Evolutionary conservation across 139 green algal species (phyloP).

Genomic region (Coelastrella sp.): DNA sequence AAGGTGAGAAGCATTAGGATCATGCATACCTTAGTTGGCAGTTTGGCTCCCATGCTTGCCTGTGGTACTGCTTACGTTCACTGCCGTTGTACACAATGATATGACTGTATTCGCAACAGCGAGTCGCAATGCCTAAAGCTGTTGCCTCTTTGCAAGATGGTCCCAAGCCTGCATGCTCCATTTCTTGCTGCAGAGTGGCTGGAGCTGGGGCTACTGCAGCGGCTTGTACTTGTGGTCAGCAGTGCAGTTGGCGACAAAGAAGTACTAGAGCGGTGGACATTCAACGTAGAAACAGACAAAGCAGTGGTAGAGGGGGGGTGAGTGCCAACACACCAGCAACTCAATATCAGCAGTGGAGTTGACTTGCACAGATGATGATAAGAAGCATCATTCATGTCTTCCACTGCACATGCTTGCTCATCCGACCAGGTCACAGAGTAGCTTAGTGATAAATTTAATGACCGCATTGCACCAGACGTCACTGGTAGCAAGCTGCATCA

Average conservation of each 20-base stretch:
- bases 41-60: not conserved
- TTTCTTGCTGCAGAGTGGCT: slow-evolving; percentile 84
- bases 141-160: not conserved
- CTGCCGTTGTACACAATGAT: too few relatives aligned
- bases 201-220: slow-evolving; percentile 82
- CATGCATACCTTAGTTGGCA: not conserved
- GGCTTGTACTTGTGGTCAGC: slow-evolving; percentile 93
- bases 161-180: not conserved
- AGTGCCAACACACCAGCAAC: not conserved
- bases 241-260: slow-evolving; percentile 66
- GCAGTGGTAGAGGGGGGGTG: slow-evolving; percentile 8
- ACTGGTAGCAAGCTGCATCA: too few relatives aligned
- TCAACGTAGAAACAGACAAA: slow-evolving; percentile 89
- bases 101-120: too few relatives aligned
- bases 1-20: slow-evolving; percentile 43
- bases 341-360: too few relatives aligned
- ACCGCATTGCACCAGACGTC: too few relatives aligned
- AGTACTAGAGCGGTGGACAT: slow-evolving; percentile 96
- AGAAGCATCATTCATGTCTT: too few relatives aligned
- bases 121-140: not conserved
- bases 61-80: not conserved
- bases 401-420: too few relatives aligned
- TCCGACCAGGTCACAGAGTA: too few relatives aligned
- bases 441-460: too few relatives aligned
- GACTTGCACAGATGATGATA: too few relatives aligned